Evolutionary conservation across 352 stramenopile genomes (phyloP).

Genomic region (Phytophthora sojae): DNA sequence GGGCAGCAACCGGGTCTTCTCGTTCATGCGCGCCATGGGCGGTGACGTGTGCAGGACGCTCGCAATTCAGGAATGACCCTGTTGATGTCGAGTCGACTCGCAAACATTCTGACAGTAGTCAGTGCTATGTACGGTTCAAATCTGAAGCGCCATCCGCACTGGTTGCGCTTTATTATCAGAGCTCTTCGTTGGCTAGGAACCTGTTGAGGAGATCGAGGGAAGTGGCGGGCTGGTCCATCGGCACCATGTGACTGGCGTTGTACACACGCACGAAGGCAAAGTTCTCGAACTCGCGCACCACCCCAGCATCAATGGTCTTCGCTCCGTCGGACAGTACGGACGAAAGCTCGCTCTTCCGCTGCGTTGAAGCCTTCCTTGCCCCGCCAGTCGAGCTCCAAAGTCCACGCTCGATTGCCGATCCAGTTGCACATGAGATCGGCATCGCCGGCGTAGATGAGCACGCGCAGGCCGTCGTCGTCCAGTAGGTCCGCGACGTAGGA

Average conservation of each 20-base stretch:
- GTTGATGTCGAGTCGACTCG: neutral
- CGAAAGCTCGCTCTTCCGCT: constrained; percentile 40
- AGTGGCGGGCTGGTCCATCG: constrained; percentile 51
- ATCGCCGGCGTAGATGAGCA: neutral
- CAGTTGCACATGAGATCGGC: neutral
- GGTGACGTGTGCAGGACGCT: constrained; percentile 3
- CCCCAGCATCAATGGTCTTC: constrained; percentile 6
- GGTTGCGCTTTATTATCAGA: neutral
- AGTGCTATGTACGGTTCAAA: neutral
- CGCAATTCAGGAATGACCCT: neutral
- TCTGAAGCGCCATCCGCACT: neutral
- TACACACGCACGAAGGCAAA: constrained; percentile 60
- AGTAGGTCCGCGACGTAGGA: neutral
- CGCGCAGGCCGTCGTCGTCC: neutral
- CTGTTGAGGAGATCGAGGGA: constrained; percentile 54
- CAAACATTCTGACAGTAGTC: neutral
- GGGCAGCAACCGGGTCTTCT: constrained; percentile 25
- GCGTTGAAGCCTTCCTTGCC: neutral
- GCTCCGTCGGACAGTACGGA: constrained; percentile 22
- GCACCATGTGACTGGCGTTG: constrained; percentile 65
- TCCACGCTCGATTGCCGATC: neutral
- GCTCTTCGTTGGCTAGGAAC: constrained; percentile 58
- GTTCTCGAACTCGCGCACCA: constrained; percentile 50
- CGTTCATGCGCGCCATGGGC: constrained; percentile 7
- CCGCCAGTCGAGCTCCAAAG: neutral